These are phyloP conservation scores for Plenodomus biglobosus DNA, from an alignment of 2,329 filamentous ascomycete genomes.

Conservation along the genomic window DNA sequence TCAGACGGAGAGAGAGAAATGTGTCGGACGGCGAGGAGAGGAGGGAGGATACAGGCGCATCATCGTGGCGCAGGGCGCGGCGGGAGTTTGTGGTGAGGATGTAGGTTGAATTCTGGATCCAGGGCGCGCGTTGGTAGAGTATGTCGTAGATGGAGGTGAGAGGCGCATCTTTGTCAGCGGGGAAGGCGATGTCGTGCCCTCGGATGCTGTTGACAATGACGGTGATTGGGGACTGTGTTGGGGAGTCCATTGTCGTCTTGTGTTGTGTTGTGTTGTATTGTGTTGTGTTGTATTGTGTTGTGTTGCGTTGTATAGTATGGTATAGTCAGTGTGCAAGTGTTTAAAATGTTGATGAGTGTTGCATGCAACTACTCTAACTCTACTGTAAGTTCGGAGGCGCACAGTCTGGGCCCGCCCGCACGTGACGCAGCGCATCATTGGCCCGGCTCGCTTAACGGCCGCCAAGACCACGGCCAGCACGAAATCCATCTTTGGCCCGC, in stretches of 20 bases:
- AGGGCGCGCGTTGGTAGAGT: conserved; percentile 60
- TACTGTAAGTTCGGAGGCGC: neutral
- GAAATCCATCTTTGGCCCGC: conserved; percentile 13
- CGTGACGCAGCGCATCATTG: neutral
- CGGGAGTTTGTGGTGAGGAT: conserved; percentile 82
- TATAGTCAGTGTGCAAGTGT: too few species aligned
- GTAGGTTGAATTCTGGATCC: conserved; percentile 59
- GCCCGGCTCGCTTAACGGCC: neutral
- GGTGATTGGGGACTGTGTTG: conserved; percentile 35
- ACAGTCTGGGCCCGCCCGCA: neutral
- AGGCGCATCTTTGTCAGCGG: conserved; percentile 68
- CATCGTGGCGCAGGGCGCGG: conserved; percentile 63
- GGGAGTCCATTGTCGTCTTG: conserved; percentile 22
- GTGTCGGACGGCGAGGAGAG: conserved; percentile 61
- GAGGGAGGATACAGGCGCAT: conserved; percentile 61
- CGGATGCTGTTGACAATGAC: conserved; percentile 82
- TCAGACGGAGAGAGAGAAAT: conserved; percentile 81
- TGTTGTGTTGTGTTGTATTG: too few species aligned
- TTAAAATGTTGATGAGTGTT: neutral
- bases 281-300: too few species aligned
- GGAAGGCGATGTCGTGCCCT: conserved; percentile 80
- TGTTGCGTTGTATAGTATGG: too few species aligned
- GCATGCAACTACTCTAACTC: too few species aligned
- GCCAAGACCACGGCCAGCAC: neutral
- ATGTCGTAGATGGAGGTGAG: conserved; percentile 70